Percentiles rank a stretch among this genome's conserved stretches.
phyloP scores from a whole-genome alignment of 495 filamentous ascomycete genomes.

The Daldinia decipiens region DNA sequence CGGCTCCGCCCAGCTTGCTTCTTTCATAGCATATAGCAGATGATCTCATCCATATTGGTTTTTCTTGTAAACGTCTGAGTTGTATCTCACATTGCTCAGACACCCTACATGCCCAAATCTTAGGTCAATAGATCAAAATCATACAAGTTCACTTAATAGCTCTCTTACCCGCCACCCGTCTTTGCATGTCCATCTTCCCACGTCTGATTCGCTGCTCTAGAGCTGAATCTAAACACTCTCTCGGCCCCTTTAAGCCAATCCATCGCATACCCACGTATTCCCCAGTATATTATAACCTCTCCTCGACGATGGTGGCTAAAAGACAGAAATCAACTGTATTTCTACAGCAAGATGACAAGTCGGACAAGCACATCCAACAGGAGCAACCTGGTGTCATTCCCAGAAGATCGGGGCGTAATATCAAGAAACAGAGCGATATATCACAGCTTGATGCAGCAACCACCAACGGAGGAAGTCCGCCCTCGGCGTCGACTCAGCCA shows the following conservation, averaged over 20 bases:
- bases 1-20: conserved; percentile 13
- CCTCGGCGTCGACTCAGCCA: conserved; percentile 11
- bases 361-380: conserved; percentile 1
- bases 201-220: conserved; percentile 31
- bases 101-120: neutral
- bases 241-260: conserved; percentile 14
- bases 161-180: neutral
- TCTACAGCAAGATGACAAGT: neutral
- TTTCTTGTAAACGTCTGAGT: conserved; percentile 11
- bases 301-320: conserved; percentile 29
- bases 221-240: conserved; percentile 14
- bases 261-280: conserved; percentile 23
- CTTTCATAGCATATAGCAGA: conserved; percentile 12
- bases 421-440: conserved; percentile 14
- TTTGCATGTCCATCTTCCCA: conserved; percentile 35
- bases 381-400: conserved; percentile 2
- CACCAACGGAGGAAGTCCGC: neutral
- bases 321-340: conserved; percentile 35
- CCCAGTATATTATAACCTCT: neutral
- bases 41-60: conserved; percentile 34
- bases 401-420: conserved; percentile 40
- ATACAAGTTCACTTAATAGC: conserved; percentile 1
- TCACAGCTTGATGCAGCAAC: neutral
- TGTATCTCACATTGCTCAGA: neutral
- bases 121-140: conserved; percentile 1